Evolutionary conservation across 352 stramenopile genomes (phyloP), one percentile per base, ranked within the genome.

Genomic region (Globisporangium rhizosaccharum): DNA sequence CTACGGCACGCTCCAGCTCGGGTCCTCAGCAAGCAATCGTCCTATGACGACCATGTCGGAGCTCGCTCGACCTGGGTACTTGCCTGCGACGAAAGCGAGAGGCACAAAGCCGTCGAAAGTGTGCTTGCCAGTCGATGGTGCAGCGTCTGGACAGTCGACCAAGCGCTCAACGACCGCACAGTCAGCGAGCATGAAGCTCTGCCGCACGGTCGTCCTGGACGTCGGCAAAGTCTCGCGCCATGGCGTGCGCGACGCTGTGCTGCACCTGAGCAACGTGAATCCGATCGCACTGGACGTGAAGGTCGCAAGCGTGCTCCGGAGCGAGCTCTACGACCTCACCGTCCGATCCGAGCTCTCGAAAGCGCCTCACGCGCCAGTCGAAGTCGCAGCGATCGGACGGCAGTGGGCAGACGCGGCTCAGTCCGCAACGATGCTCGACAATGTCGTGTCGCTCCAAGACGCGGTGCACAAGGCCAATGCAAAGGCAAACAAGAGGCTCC

Each of bases 201-300:
- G 76, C 49, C 66, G 76, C 11, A 71, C 68, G 8, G 41, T 85
- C 17, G 18, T 76, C 7, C 65, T 87, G 28, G 63, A 83, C 20
- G 54, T 87, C 26, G 73, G 71, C 5, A 75, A 72, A 25, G 59
- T 87, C 23, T 70, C 73, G n/a, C 58, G 52, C 9, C 49, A 62
- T 23, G 66, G 53, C 5, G 53, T 51, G 36, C 66, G 62, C 23
- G 67, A 56, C 2, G 70, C 82, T 11, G 59, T 70, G n/a, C 51
- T 89, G 20, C 68, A 64, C 44, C 58, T 87, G 26, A 71, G 51
- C 7, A 89, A 87, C 55, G 36, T 67, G 41, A 85, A 85, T 56
- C 76, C 79, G 0, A 61, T 82, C 1, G 60, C 67, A 33, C 41
- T 79, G 17, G 51, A 59, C 11, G 17, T 87, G 14, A 56, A 52